These are phyloP conservation scores for Wickerhamomyces canadensis DNA, from an alignment of 805 yeast species.

Conservation along the genomic window DNA sequence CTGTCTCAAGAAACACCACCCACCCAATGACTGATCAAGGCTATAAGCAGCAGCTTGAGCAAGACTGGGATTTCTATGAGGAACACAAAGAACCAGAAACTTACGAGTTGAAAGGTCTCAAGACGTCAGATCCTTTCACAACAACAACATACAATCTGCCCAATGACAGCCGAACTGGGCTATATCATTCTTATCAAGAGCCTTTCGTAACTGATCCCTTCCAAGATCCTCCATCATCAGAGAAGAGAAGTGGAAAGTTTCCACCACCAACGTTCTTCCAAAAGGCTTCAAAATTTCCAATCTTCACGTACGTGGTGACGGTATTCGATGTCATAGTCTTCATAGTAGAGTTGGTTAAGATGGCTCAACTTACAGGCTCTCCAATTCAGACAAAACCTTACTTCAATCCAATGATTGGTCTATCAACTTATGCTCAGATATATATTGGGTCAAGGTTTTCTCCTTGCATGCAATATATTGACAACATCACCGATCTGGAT, in stretches of 20 bases:
- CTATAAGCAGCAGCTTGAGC: too few relatives aligned
- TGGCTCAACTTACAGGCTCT: conserved; percentile 56
- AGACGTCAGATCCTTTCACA: neutral
- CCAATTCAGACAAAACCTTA: conserved; percentile 65
- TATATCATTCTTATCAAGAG: neutral
- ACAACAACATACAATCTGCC: neutral
- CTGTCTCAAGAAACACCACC: too few relatives aligned
- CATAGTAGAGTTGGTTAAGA: conserved; percentile 51
- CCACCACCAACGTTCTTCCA: neutral
- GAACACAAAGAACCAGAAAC: neutral
- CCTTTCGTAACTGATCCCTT: neutral
- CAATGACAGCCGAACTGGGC: neutral
- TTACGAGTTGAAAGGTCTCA: too few relatives aligned
- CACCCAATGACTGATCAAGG: too few relatives aligned
- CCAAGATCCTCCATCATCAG: too few relatives aligned
- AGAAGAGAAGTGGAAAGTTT: too few relatives aligned
- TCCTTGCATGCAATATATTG: conserved; percentile 60
- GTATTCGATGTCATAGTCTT: conserved; percentile 49
- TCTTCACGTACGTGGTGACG: conserved; percentile 23
- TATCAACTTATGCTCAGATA: conserved; percentile 59
- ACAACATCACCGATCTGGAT: conserved; percentile 42
- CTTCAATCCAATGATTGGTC: conserved; percentile 77
- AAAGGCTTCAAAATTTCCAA: conserved; percentile 6
- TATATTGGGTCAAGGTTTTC: conserved; percentile 67
- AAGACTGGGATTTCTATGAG: too few relatives aligned